These are phyloP conservation scores for Lunularia cruciata DNA, from an alignment of 225 moss, liverwort and hornwort genomes.

Conservation along the genomic window DNA sequence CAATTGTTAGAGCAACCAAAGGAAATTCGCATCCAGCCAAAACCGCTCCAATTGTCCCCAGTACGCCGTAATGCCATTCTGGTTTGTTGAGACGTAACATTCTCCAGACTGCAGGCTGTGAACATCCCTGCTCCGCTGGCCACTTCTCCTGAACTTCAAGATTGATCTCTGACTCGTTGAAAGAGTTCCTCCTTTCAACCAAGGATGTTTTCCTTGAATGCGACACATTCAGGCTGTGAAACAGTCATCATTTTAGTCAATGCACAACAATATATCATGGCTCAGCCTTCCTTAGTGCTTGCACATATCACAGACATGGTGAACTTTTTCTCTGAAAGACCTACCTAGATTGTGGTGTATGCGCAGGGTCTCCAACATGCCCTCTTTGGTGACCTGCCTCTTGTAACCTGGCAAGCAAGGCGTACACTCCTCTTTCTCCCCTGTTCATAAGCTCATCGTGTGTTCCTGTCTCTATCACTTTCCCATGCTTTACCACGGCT, in stretches of 20 bases:
- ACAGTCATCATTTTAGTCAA: background rate
- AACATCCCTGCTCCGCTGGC: background rate
- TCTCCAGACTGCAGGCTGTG: constrained; percentile 28
- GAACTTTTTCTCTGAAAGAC: background rate
- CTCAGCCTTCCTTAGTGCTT: background rate
- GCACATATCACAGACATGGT: background rate
- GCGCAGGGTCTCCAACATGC: background rate
- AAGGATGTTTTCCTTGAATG: constrained; percentile 3
- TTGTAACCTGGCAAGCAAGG: constrained; percentile 31
- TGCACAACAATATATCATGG: background rate
- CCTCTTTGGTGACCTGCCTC: constrained; percentile 15
- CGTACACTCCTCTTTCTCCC: constrained; percentile 22
- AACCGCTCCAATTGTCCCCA: constrained; percentile 33
- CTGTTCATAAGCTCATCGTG: constrained; percentile 25
- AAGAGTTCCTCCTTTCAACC: constrained; percentile 1
- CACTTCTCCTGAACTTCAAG: constrained; percentile 11
- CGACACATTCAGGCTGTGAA: background rate
- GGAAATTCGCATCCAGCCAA: constrained; percentile 32
- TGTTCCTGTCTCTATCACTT: constrained; percentile 28
- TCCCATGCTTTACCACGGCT: constrained; percentile 29
- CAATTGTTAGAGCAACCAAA: constrained; percentile 34
- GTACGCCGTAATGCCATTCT: constrained; percentile 32
- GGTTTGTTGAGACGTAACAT: constrained; percentile 29
- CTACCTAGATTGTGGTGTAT: background rate
- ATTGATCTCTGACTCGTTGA: constrained; percentile 11